Conservation (phyloP, 177 flowering plant species). For the Tripterygium wilfordii region DNA sequence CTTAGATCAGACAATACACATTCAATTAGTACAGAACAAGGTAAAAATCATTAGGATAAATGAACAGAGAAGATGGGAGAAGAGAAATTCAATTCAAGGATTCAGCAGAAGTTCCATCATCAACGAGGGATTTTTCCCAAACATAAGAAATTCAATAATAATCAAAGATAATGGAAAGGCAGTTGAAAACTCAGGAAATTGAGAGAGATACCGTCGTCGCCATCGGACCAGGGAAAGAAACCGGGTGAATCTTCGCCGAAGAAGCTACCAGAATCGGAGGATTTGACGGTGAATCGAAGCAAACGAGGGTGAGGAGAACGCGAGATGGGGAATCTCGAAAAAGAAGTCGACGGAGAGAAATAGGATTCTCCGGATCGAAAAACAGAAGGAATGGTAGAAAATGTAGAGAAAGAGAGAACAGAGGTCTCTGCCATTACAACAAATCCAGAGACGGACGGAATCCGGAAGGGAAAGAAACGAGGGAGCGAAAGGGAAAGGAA, state of each 20-base stretch:
- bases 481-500: conserved; percentile 2
- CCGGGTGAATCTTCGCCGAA: conserved; percentile 46
- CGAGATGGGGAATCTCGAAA: conserved; percentile 6
- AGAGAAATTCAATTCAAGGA: too few species aligned
- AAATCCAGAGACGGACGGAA: too few species aligned
- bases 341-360: conserved; percentile 9
- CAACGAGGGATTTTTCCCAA: too few species aligned
- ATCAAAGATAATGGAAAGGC: too few species aligned
- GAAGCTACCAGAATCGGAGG: conserved; percentile 28
- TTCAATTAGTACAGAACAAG: too few species aligned
- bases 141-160: too few species aligned
- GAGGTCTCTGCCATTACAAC: conserved; percentile 43
- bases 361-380: conserved; percentile 14
- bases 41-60: too few species aligned
- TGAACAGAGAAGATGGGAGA: too few species aligned
- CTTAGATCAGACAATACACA: too few species aligned
- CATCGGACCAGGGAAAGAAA: conserved; percentile 57
- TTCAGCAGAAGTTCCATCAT: too few species aligned
- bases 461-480: conserved; percentile 6
- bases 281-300: conserved; percentile 29
- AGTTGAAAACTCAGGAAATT: background rate
- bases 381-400: conserved; percentile 21
- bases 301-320: conserved; percentile 22
- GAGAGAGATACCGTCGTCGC: conserved; percentile 20
- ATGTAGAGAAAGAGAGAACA: conserved; percentile 33